Percentiles rank a stretch among this genome's conserved stretches.
Conservation (phyloP, 179 eudicot genomes). For the Camellia oleifera region DNA sequence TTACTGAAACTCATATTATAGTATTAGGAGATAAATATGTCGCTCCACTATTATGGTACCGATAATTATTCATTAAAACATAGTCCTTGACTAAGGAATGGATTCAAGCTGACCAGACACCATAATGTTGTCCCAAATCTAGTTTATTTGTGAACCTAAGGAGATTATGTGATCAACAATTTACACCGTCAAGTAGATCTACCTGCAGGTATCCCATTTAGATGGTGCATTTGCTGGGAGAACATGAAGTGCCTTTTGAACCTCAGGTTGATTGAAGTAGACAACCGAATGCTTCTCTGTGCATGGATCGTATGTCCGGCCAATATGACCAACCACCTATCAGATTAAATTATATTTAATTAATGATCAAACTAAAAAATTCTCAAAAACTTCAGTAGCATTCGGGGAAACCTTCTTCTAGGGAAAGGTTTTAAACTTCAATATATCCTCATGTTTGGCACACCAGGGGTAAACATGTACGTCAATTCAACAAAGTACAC, state of each 20-base stretch:
- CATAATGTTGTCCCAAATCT: constrained; percentile 1
- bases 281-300: constrained; percentile 77
- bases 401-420: not conserved
- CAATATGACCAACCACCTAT: constrained; percentile 59
- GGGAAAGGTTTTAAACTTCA: not conserved
- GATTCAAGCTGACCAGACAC: constrained; percentile 4
- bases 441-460: not conserved
- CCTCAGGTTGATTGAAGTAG: constrained; percentile 89
- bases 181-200: constrained; percentile 9
- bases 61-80: not conserved
- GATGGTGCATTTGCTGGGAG: constrained; percentile 47
- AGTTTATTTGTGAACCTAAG: not conserved
- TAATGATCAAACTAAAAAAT: constrained; percentile 11
- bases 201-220: constrained; percentile 96
- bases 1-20: no score
- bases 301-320: constrained; percentile 86
- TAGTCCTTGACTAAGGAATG: not conserved
- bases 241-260: constrained; percentile 92
- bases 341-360: constrained; percentile 15
- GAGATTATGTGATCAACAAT: not conserved
- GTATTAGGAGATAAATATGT: not conserved
- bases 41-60: not conserved
- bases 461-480: not conserved
- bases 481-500: not conserved
- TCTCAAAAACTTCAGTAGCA: not conserved